phyloP scores from a whole-genome alignment of 352 stramenopile genomes.

The Halophytophthora polymorphica region DNA sequence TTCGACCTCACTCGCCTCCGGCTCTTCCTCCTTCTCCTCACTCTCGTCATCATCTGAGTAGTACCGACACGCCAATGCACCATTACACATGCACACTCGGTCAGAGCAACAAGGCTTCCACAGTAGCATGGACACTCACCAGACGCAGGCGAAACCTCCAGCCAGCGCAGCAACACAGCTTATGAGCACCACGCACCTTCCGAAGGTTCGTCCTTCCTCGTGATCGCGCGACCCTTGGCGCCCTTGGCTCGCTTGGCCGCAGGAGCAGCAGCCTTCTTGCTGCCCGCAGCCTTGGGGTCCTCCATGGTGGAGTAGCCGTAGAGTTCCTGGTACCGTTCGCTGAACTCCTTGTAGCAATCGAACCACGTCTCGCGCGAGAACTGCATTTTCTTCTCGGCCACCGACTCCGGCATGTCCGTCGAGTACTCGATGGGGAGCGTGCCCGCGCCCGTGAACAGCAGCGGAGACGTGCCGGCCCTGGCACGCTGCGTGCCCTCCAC shows the following conservation, averaged over 20 bases:
- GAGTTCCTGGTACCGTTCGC: constrained; percentile 46
- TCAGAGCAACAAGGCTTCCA: not conserved
- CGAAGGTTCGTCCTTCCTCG: constrained; percentile 13
- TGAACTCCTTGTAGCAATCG: constrained; percentile 69
- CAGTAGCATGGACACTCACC: not conserved
- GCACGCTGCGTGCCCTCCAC: constrained; percentile 72
- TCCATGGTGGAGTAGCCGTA: constrained; percentile 35
- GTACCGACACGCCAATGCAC: not conserved
- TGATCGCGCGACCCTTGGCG: not conserved
- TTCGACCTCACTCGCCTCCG: constrained; percentile 23
- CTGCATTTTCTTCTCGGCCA: constrained; percentile 45
- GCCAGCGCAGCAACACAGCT: no score
- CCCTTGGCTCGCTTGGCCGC: constrained; percentile 10
- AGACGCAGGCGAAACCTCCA: no score
- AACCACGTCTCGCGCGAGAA: constrained; percentile 54
- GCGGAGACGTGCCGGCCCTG: constrained; percentile 54
- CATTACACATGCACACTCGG: not conserved
- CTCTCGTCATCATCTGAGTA: constrained; percentile 25
- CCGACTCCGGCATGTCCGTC: constrained; percentile 55
- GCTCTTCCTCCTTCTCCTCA: constrained; percentile 39
- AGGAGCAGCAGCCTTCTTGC: constrained; percentile 17
- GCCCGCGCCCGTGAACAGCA: constrained; percentile 61
- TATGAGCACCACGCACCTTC: constrained; percentile 21
- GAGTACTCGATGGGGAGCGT: constrained; percentile 81
- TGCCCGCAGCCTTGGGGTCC: constrained; percentile 4